These are phyloP conservation scores for Fragosphaeria purpurea DNA, from an alignment of 2,329 filamentous ascomycete genomes.

Conservation along the genomic window DNA sequence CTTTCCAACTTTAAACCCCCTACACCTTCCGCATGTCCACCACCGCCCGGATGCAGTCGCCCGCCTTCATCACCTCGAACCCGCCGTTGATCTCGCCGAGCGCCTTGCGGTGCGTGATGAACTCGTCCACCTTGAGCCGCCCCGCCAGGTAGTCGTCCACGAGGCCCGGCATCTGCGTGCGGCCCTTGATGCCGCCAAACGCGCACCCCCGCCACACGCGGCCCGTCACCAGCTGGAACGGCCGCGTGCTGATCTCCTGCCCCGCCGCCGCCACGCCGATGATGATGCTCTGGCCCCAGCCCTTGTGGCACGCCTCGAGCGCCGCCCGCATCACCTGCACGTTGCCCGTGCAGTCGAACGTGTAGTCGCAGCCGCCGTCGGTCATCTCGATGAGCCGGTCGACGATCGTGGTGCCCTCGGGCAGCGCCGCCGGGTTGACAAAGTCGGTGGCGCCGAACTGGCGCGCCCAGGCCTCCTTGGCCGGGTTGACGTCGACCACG, in stretches of 20 bases:
- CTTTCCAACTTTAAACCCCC: background rate
- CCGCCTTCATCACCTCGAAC: constrained; percentile 84
- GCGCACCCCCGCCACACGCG: constrained; percentile 97
- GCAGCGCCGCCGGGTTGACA: constrained; percentile 77
- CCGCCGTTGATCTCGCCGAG: constrained; percentile 78
- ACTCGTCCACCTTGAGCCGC: constrained; percentile 95
- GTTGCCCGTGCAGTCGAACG: constrained; percentile 98
- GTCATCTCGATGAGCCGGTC: constrained; percentile 96
- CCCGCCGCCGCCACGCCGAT: constrained; percentile 95
- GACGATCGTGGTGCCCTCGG: constrained; percentile 66
- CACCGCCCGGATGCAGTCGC: constrained; percentile 94
- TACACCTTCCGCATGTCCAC: constrained; percentile 49
- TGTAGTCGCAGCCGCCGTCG: constrained; percentile 96
- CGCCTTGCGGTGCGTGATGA: constrained; percentile 91
- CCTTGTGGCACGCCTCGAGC: constrained; percentile 97
- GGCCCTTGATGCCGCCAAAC: constrained; percentile 96
- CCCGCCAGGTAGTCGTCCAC: constrained; percentile 84
- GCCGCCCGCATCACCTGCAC: constrained; percentile 92
- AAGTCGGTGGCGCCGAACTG: constrained; percentile 98
- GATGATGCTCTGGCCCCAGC: constrained; percentile 95
- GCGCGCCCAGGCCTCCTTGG: constrained; percentile 81
- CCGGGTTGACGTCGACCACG: constrained; percentile 66
- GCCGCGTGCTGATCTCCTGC: constrained; percentile 82
- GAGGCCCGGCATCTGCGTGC: constrained; percentile 77
- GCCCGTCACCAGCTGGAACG: constrained; percentile 97